phyloP scores from a whole-genome alignment of 495 filamentous ascomycete species.

The Aspergillus indologenus region DNA sequence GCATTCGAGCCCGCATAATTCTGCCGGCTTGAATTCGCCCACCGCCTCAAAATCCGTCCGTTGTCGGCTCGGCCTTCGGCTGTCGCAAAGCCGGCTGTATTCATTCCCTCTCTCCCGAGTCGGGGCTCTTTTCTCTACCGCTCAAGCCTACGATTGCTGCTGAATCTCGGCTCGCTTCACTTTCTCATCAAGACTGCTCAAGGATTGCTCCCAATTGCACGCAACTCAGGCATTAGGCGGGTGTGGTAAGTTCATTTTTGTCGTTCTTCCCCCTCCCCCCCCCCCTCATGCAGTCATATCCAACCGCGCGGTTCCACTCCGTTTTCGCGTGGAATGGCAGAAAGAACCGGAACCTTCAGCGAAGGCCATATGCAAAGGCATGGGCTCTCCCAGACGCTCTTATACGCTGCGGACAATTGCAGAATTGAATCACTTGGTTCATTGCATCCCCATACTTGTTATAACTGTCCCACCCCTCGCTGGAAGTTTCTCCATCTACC shows the following conservation, averaged over 20 bases:
- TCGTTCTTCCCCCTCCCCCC: background rate
- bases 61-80: slow-evolving; percentile 3
- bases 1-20: background rate
- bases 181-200: background rate
- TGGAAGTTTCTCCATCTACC: too few relatives aligned
- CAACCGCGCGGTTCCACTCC: background rate
- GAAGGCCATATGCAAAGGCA: background rate
- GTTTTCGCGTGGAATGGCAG: background rate
- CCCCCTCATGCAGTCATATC: background rate
- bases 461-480: too few relatives aligned
- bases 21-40: slow-evolving; percentile 1
- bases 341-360: background rate
- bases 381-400: background rate
- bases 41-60: slow-evolving; percentile 6
- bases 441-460: too few relatives aligned
- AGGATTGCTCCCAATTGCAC: background rate
- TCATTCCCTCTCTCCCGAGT: background rate
- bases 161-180: background rate
- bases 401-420: too few relatives aligned
- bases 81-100: background rate
- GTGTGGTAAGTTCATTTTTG: background rate
- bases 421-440: too few relatives aligned
- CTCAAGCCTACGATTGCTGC: background rate
- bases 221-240: background rate
- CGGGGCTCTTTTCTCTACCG: background rate